Percentiles rank a stretch among this genome's conserved stretches.
Conservation (phyloP, 139 green algal species). For the Pseudopediastrum boryanum region DNA sequence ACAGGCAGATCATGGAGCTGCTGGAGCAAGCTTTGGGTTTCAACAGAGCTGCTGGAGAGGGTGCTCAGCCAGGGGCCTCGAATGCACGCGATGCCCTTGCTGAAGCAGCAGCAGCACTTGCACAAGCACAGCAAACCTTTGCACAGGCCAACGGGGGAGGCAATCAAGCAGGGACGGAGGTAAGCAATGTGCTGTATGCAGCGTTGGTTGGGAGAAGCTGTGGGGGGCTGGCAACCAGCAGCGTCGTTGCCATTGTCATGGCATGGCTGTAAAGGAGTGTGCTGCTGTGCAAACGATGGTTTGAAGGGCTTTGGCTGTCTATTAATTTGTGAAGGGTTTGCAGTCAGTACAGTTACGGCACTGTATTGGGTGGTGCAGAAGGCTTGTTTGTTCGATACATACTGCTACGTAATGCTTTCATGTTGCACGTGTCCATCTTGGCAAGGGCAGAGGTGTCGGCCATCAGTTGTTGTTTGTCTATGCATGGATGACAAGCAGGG, state of each 20-base stretch:
- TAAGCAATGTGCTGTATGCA: neutral
- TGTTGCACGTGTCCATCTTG: neutral
- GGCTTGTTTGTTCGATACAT: too few relatives aligned
- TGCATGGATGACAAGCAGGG: neutral
- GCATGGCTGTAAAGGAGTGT: too few relatives aligned
- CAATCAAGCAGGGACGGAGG: neutral
- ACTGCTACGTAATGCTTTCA: neutral
- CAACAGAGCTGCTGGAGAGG: too few relatives aligned
- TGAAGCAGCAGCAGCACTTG: slow-evolving; percentile 12
- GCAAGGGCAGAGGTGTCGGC: neutral
- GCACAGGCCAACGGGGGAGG: slow-evolving; percentile 1
- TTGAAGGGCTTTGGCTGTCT: too few relatives aligned
- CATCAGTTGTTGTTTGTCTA: neutral
- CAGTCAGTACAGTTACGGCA: too few relatives aligned
- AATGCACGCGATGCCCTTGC: neutral
- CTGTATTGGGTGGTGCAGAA: too few relatives aligned
- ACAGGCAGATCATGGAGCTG: slow-evolving; percentile 49
- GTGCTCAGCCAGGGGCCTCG: slow-evolving; percentile 29
- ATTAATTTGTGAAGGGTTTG: too few relatives aligned
- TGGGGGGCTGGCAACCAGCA: too few relatives aligned
- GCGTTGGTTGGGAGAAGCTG: neutral
- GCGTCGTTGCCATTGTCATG: too few relatives aligned
- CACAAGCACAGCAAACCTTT: neutral
- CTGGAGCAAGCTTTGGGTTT: slow-evolving; percentile 47
- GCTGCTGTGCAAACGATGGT: too few relatives aligned